These are phyloP conservation scores for Rhizopogon vulgaris DNA, from an alignment of 768 basidiomycete genomes.

Conservation along the genomic window DNA sequence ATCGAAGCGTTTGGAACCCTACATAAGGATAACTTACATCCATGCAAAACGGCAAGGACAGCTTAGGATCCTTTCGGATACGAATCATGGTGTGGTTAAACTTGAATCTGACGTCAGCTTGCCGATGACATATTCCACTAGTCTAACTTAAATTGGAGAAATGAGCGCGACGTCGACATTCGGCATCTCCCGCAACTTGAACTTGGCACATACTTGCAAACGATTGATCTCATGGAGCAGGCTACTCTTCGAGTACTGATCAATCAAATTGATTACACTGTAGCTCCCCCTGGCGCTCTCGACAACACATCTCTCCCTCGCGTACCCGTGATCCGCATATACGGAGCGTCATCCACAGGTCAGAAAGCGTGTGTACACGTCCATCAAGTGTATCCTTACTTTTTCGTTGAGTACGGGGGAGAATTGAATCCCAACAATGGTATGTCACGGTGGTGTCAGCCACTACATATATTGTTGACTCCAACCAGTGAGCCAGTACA, in stretches of 20 bases:
- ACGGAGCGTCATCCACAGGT: slow-evolving; percentile 73
- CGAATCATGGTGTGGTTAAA: slow-evolving; percentile 89
- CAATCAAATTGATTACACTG: slow-evolving; percentile 58
- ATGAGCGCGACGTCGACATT: no score
- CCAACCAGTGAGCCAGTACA: slow-evolving; percentile 63
- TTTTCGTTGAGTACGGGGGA: slow-evolving; percentile 79
- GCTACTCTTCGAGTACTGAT: slow-evolving; percentile 36
- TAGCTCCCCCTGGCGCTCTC: slow-evolving; percentile 52
- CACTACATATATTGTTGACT: not conserved
- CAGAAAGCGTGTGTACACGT: slow-evolving; percentile 82
- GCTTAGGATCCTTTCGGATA: slow-evolving; percentile 82
- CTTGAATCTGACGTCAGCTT: slow-evolving; percentile 26
- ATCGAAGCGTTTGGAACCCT: not conserved
- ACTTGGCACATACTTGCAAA: not conserved
- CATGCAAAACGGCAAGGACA: slow-evolving; percentile 75
- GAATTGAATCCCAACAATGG: slow-evolving; percentile 59
- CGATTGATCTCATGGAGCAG: not conserved
- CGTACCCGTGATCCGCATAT: slow-evolving; percentile 83
- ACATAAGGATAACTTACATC: slow-evolving; percentile 37
- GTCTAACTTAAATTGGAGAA: no score
- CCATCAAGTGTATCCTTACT: slow-evolving; percentile 93
- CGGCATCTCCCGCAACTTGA: no score
- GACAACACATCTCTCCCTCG: slow-evolving; percentile 56
- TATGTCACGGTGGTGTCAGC: slow-evolving; percentile 26
- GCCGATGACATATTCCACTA: slow-evolving; percentile 2